Evolutionary conservation across 2,329 filamentous ascomycete species (phyloP).

Genomic region (Trichoderma polysporum): DNA sequence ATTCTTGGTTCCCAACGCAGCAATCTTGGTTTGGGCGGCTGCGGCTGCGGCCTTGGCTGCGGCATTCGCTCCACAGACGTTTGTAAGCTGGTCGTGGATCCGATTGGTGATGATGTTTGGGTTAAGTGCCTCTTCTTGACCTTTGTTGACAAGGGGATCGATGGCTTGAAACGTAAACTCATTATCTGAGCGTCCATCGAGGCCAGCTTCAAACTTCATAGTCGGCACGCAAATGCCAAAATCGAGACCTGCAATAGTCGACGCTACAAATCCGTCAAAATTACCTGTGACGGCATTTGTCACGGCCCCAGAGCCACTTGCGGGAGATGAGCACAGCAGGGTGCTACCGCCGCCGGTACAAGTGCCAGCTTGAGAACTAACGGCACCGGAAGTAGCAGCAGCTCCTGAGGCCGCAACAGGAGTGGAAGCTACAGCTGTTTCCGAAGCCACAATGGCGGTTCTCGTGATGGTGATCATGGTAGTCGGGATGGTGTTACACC

Average conservation of each 20-base stretch:
- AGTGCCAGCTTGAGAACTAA: neutral
- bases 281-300: conserved; percentile 11
- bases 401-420: neutral
- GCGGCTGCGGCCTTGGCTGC: conserved; percentile 10
- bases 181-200: neutral
- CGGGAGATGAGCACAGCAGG: neutral
- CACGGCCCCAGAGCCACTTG: neutral
- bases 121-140: conserved; percentile 6
- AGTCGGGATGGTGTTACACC: neutral
- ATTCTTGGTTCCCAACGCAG: neutral
- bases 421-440: neutral
- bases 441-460: neutral
- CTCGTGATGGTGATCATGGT: conserved; percentile 4
- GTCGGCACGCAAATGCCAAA: conserved; percentile 9
- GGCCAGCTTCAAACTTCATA: conserved; percentile 9
- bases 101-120: conserved; percentile 15
- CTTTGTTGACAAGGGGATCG: conserved; percentile 12
- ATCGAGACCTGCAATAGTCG: neutral
- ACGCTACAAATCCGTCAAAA: conserved; percentile 5
- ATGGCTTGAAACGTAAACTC: conserved; percentile 13
- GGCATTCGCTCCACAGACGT: conserved; percentile 12
- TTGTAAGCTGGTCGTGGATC: conserved; percentile 11
- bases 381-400: neutral
- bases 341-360: conserved; percentile 6
- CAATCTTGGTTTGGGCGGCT: neutral